phyloP scores from a whole-genome alignment of 129 eudicot genomes.

The Centella asiatica region DNA sequence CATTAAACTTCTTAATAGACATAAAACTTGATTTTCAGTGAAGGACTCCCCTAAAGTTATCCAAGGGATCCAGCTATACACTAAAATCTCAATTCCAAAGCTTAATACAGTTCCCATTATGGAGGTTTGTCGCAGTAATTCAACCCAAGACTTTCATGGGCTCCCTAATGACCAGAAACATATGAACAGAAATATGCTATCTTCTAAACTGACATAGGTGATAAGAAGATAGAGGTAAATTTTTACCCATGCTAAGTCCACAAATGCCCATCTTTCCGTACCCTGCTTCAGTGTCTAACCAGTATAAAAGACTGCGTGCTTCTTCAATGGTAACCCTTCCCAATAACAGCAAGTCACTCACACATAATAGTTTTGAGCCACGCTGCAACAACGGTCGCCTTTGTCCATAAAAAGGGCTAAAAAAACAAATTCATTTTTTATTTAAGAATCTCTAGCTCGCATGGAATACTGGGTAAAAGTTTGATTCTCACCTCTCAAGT shows the following conservation, averaged over 20 bases:
- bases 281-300: slow-evolving; percentile 81
- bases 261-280: slow-evolving; percentile 91
- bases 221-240: background rate
- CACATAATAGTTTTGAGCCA: slow-evolving; percentile 86
- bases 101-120: background rate
- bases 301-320: slow-evolving; percentile 77
- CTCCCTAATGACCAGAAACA: too few species aligned
- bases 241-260: slow-evolving; percentile 99
- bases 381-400: slow-evolving; percentile 79
- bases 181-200: too few species aligned
- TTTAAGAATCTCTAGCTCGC: slow-evolving; percentile 6
- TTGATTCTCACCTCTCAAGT: slow-evolving; percentile 72
- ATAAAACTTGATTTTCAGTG: background rate
- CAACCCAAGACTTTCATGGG: background rate
- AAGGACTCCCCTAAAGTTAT: background rate
- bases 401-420: slow-evolving; percentile 93
- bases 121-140: too few species aligned
- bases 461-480: background rate
- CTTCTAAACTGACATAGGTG: too few species aligned
- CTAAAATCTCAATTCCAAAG: background rate
- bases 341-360: slow-evolving; percentile 80
- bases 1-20: background rate
- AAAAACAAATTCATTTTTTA: slow-evolving; percentile 1
- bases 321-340: slow-evolving; percentile 97
- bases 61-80: background rate